Evolutionary conservation across 2,329 filamentous ascomycete species (phyloP), one percentile per base, ranked within the genome.

Genomic region (Drechslera avenae): DNA sequence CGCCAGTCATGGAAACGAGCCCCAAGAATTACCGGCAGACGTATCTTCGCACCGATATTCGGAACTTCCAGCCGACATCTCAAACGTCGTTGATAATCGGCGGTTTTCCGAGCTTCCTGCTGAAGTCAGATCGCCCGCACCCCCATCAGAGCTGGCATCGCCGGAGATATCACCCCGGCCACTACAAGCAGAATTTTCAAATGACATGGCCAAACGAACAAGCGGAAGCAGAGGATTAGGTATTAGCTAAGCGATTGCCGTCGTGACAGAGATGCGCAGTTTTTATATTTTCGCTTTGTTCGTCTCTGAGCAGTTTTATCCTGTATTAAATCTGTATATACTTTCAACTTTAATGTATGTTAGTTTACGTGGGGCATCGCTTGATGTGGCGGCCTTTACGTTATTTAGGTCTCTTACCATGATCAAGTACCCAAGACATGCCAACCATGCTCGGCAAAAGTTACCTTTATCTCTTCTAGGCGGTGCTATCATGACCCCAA

Each of bases 31-130:
- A n/a, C 55, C 57, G 17, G 52, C 57, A 16, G 58, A 59, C 8
- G 14, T 48, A 5, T 5, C 44, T n/a, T 30, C 50, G 31, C 34
- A 56, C 26, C 57, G 56, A 39, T 62, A 50, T 43, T 66, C 57
- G 0, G 66, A 69, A 46, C 59, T 68, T 13, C 64, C 62, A n/a
- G 63, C 58, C 10, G 57, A 56, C 3, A 33, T 35, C 19, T 54
- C 58, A 4, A 37, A 44, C 10, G 42, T 19, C 19, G 35, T 34
- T 21, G 42, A 44, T 7, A 51, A 26, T 12, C 50, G 62, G 16
- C 53, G 56, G 16, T 57, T 57, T 18, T 66, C 65, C 1, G 63
- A 64, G 32, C 50, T 67, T 12, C 62, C 65, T 14, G 60, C 55
- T 7, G 55, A 50, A 32, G 40, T 39, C 14, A 26, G 37, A 10